phyloP scores from a whole-genome alignment of 2,329 filamentous ascomycete species.

The Aspergillus hortae region DNA sequence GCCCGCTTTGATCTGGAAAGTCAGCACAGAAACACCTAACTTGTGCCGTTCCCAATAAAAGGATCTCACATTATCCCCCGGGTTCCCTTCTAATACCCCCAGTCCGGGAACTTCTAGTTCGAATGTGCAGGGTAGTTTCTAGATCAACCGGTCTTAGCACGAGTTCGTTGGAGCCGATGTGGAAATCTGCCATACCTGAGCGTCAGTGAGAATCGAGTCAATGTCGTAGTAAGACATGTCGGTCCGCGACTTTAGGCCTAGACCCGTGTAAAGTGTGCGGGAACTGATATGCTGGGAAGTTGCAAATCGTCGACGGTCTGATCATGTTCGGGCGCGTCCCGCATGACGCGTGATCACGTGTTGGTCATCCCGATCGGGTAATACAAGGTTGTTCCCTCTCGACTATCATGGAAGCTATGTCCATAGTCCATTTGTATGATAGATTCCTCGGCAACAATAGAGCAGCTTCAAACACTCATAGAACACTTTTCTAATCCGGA shows the following conservation, averaged over 20 bases:
- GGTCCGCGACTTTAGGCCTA: not conserved
- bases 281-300: no score
- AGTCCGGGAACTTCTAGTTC: conserved; percentile 83
- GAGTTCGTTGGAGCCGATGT: not conserved
- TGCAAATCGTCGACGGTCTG: not conserved
- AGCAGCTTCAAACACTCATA: no score
- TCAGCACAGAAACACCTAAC: not conserved
- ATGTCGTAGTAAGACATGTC: conserved; percentile 46
- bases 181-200: conserved; percentile 30
- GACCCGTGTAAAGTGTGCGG: no score
- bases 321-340: not conserved
- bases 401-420: no score
- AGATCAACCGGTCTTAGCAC: conserved; percentile 13
- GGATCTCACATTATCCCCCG: conserved; percentile 52
- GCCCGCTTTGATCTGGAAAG: conserved; percentile 67
- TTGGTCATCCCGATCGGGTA: not conserved
- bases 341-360: not conserved
- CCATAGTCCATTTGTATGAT: no score
- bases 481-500: no score
- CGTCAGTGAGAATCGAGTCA: conserved; percentile 46
- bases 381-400: not conserved
- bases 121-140: conserved; percentile 97
- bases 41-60: no score
- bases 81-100: conserved; percentile 84
- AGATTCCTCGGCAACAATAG: no score